Conservation (phyloP, 192 early-diverging fungal species). For the Chytriomyces sp. region DNA sequence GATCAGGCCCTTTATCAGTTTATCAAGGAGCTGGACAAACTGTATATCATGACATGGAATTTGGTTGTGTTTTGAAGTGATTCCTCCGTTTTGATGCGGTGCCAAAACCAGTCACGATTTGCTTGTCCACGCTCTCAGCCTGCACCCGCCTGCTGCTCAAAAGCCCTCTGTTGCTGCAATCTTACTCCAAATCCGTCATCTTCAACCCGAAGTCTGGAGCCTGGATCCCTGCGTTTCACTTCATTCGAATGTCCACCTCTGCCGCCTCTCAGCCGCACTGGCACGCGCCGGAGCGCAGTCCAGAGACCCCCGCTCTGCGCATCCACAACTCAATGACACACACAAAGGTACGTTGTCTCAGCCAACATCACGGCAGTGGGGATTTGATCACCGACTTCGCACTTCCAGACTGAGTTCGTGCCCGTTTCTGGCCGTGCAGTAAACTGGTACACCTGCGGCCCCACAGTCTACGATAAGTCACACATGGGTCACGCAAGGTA, state of each 20-base stretch:
- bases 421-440: constrained; percentile 80
- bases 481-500: constrained; percentile 97
- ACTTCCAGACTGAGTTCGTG: constrained; percentile 80
- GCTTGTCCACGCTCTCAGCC: too few relatives aligned
- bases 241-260: constrained; percentile 4
- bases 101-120: too few relatives aligned
- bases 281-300: constrained; percentile 52
- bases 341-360: constrained; percentile 62
- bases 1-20: too few relatives aligned
- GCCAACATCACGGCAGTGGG: not conserved
- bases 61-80: too few relatives aligned
- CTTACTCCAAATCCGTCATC: too few relatives aligned
- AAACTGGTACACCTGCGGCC: constrained; percentile 97
- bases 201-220: too few relatives aligned
- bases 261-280: constrained; percentile 70
- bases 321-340: constrained; percentile 88
- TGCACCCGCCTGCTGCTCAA: too few relatives aligned
- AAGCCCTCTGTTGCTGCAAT: too few relatives aligned
- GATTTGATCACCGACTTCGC: not conserved
- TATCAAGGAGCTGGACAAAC: too few relatives aligned
- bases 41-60: too few relatives aligned
- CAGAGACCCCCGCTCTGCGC: constrained; percentile 57
- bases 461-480: constrained; percentile 94
- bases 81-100: too few relatives aligned
- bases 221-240: too few relatives aligned